Base-by-base conservation (phyloP, 106 monocot species). In the Cymbidium sinense region DNA sequence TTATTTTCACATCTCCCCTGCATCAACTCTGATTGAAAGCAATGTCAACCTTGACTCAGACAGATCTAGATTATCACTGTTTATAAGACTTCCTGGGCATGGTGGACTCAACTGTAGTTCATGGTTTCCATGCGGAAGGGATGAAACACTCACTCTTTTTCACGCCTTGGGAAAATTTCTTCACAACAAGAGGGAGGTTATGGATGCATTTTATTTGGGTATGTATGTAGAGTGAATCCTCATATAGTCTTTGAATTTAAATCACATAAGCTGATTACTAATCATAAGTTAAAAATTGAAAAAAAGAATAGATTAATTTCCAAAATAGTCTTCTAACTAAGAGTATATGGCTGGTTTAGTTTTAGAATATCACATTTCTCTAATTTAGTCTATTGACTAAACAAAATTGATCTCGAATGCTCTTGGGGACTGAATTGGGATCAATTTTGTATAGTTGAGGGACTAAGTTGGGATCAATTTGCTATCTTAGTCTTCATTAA, bases 91-190 rank as follows among this genome's bases (percentile, higher is more conserved):
- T n/a, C 21, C 33, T 39, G 65, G 39, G 23, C 77, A 67, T 33
- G 43, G 70, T 35, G 62, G 67, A 44, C 44, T 20, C 34, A 43
- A 64, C 44, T 55, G 28, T 74, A n/a, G 34, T 20, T 12, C 82
- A 30, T 37, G 64, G 12, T 74, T 84, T 39, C 37, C 89, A 81
- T 83, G 77, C 80, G 96, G 94, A 73, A 90, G 86, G 84, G 99
- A 99, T 85, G 90, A 99, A 77, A 88, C 87, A 34, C 84, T 99
- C 39, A 80, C 89, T 43, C 75, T 99, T 51, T 99, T 92, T 79
- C 99, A 99, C 85, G 99, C 99, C 10, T 76, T 99, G 82, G 99
- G 99, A 43, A 99, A 99, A 78, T 95, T 99, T 86, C 83, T 99
- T 34, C 99, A 99, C 86, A 99, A 99, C 77, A 99, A 99, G 75